Evolutionary conservation across 176 grass and related monocot genomes (phyloP).

Genomic region (Carex scoparia): DNA sequence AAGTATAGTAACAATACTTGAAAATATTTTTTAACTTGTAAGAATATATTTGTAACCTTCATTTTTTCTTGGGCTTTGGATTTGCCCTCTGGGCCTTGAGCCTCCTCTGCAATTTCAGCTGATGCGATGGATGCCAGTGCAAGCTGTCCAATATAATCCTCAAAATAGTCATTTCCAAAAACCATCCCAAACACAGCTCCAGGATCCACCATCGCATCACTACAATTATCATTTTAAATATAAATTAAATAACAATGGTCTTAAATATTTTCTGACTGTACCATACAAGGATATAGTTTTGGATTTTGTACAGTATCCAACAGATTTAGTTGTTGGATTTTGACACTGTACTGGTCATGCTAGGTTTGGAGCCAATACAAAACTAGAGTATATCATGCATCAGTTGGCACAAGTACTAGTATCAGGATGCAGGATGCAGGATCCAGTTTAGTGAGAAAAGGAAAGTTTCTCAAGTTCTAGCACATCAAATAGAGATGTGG

Average conservation of each 20-base stretch:
- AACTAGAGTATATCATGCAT: not conserved
- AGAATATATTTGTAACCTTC: conserved; percentile 33
- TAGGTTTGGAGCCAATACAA: not conserved
- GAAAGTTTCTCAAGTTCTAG: not conserved
- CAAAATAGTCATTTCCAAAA: conserved; percentile 96
- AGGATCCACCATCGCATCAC: conserved; percentile 87
- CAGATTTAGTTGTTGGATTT: not conserved
- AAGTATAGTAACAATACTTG: not conserved
- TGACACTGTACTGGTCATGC: not conserved
- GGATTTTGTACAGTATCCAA: not conserved
- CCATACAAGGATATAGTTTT: not conserved
- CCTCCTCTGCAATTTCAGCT: conserved; percentile 56
- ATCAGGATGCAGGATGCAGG: not conserved
- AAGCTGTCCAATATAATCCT: conserved; percentile 95
- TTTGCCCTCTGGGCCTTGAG: conserved; percentile 48
- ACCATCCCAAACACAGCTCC: conserved; percentile 95
- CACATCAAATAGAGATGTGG: not conserved
- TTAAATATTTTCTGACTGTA: not conserved
- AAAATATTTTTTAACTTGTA: conserved; percentile 13
- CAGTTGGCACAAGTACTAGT: not conserved
- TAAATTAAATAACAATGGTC: not conserved
- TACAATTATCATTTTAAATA: conserved; percentile 30
- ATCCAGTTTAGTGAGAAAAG: not conserved
- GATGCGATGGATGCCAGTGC: conserved; percentile 87
- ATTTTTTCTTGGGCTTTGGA: conserved; percentile 83